A percentile compares a stretch with the other conserved stretches of the same genome.
Evolutionary conservation across 257 asterid species (phyloP).

Genomic region (Verbena officinalis): DNA sequence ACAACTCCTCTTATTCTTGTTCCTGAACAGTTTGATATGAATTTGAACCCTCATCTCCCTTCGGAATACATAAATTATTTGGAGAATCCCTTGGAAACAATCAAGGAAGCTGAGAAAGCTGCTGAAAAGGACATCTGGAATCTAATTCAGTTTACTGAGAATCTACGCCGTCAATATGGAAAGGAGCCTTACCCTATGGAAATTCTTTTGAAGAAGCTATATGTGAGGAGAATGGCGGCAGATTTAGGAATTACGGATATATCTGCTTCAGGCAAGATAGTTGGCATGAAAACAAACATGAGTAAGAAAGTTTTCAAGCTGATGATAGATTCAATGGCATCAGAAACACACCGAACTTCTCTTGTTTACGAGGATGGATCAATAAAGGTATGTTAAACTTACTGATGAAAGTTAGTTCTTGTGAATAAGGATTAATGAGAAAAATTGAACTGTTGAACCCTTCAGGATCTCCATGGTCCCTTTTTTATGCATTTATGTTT

Average conservation of each 20-base stretch:
- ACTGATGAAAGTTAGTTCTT: background rate
- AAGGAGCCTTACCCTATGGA: constrained; percentile 98
- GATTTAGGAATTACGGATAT: constrained; percentile 83
- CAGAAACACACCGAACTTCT: constrained; percentile 66
- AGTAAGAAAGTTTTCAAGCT: constrained; percentile 80
- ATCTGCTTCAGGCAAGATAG: constrained; percentile 76
- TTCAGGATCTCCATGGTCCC: background rate
- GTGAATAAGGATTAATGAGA: background rate
- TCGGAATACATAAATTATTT: constrained; percentile 89
- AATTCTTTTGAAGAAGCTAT: constrained; percentile 85
- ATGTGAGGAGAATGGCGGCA: constrained; percentile 95
- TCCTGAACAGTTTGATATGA: constrained; percentile 67
- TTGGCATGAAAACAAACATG: constrained; percentile 86
- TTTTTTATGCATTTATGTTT: background rate
- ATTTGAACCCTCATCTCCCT: constrained; percentile 87
- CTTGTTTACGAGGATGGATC: constrained; percentile 75
- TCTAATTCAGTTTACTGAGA: constrained; percentile 82
- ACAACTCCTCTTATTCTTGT: constrained; percentile 16
- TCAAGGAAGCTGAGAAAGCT: constrained; percentile 82
- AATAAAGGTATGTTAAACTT: constrained; percentile 61
- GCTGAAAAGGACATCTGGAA: constrained; percentile 85
- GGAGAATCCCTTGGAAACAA: constrained; percentile 87
- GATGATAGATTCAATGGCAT: constrained; percentile 72
- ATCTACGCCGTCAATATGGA: constrained; percentile 84
- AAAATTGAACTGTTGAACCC: constrained; percentile 3